These are phyloP conservation scores for Eutrema japonicum DNA, from an alignment of 345 rosid genomes.

Conservation along the genomic window DNA sequence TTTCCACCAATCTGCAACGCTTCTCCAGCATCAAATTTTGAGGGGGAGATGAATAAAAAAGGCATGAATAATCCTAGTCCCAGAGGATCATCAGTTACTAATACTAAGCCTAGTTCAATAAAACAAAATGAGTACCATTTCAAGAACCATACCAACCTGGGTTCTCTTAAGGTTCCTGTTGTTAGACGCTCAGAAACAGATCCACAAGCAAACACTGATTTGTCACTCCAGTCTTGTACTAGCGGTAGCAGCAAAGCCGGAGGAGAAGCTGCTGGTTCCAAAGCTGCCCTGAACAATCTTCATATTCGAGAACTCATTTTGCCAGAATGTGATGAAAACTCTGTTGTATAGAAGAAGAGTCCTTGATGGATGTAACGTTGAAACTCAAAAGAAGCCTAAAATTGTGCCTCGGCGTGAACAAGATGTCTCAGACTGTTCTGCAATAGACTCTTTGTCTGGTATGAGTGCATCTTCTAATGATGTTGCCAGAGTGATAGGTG, in stretches of 20 bases:
- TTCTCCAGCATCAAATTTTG: conserved; percentile 44
- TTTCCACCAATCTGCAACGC: conserved; percentile 45
- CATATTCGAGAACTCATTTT: conserved; percentile 31
- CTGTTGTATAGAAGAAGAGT: conserved; percentile 44
- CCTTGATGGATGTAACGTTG: conserved; percentile 36
- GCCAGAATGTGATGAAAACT: conserved; percentile 46
- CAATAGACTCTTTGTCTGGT: conserved; percentile 49
- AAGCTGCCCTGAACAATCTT: conserved; percentile 32
- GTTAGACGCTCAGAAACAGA: conserved; percentile 37
- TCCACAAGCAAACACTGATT: conserved; percentile 42
- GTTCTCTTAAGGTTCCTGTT: conserved; percentile 46
- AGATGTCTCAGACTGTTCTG: conserved; percentile 41
- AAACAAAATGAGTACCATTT: conserved; percentile 45
- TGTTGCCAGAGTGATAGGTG: conserved; percentile 65
- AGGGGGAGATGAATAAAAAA: conserved; percentile 50
- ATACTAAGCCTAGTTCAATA: conserved; percentile 44
- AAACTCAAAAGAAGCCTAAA: conserved; percentile 43
- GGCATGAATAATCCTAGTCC: conserved; percentile 38
- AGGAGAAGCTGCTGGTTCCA: conserved; percentile 39
- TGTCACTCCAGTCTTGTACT: conserved; percentile 50
- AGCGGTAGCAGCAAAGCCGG: conserved; percentile 32
- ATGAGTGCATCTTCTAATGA: conserved; percentile 59
- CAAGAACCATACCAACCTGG: conserved; percentile 46
- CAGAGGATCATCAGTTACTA: conserved; percentile 40
- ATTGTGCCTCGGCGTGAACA: conserved; percentile 33